Evolutionary conservation across 2,329 filamentous ascomycete species (phyloP), one percentile per base, ranked within the genome.

Genomic region (Tolypocladium nubicola): DNA sequence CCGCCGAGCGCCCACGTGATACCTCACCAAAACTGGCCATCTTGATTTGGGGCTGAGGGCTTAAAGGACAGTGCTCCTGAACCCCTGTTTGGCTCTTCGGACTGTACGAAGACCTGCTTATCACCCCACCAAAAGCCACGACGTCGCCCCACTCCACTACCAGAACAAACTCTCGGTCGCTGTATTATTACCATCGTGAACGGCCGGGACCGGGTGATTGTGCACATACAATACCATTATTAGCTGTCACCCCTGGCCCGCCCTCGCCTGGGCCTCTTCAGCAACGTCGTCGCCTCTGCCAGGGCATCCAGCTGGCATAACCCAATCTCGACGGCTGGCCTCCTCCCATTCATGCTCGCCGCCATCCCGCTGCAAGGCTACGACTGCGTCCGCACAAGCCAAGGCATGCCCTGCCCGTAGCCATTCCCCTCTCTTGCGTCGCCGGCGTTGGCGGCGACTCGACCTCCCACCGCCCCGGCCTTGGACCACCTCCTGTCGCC

Each of bases 171-270:
- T 55, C 23, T 6, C 6, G 39, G 26, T 43, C 30, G 37, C 37
- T 26, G 52, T 40, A 53, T 30, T 47, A 30, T 53, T 53, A n/a
- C 52, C 52, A 55, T 55, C 54, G 54, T 55, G 54, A 55, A 41
- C 52, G 38, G 52, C n/a, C 52, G 37, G n/a, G 37, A 23, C 38
- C 52, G 14, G 38, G 21, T n/a, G 37, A 41, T 41, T 43, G 37
- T 21, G 19, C 35, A 30, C 45, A 23, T 47, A 52, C 50, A 38
- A 49, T 30, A 53, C 14, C 35, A 11, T 26, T 39, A 26, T 53
- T 53, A 41, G 38, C 38, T 33, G 52, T 41, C 5, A 9, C 47
- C 47, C 30, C 47, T 50, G 30, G 47, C 47, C 13, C 19, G 11
- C 23, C 47, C 4, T 14, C 19, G 47, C 47, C 47, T 33, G 47